Conservation (phyloP, 2,329 filamentous ascomycete genomes). For the Gnomoniopsis smithogilvyi region DNA sequence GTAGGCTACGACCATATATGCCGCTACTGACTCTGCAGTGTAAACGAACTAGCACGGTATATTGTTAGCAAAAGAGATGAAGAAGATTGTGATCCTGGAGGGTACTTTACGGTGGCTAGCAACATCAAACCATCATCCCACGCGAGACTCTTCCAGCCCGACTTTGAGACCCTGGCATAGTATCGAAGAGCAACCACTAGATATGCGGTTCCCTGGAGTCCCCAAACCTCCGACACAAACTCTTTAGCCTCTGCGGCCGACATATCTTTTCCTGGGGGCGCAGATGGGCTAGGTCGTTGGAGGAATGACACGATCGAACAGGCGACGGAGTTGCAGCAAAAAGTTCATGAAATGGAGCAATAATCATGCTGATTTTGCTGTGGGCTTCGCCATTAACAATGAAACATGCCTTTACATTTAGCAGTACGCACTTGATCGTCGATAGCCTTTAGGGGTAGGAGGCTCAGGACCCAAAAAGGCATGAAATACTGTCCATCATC, state of each 20-base stretch:
- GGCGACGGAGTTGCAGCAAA: neutral
- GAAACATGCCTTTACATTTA: too few species aligned
- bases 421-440: too few species aligned
- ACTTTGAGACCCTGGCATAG: constrained; percentile 18
- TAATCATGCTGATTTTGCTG: too few species aligned
- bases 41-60: constrained; percentile 18
- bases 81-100: too few species aligned
- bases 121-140: constrained; percentile 24
- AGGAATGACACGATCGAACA: neutral
- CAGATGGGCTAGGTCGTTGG: neutral
- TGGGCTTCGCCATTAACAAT: too few species aligned
- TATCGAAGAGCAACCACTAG: constrained; percentile 23
- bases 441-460: too few species aligned
- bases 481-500: too few species aligned
- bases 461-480: too few species aligned
- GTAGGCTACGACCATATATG: constrained; percentile 23
- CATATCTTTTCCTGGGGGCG: constrained; percentile 4
- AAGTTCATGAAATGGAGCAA: neutral
- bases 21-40: constrained; percentile 24
- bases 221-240: constrained; percentile 26
- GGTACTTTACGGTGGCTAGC: constrained; percentile 20
- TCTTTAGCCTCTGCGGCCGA: neutral
- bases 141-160: constrained; percentile 20
- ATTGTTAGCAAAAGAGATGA: neutral
- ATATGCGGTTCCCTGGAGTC: constrained; percentile 23